Evolutionary conservation across 2,329 filamentous ascomycete species (phyloP), one percentile per base, ranked within the genome.

Genomic region (Fusarium tjaetaba): DNA sequence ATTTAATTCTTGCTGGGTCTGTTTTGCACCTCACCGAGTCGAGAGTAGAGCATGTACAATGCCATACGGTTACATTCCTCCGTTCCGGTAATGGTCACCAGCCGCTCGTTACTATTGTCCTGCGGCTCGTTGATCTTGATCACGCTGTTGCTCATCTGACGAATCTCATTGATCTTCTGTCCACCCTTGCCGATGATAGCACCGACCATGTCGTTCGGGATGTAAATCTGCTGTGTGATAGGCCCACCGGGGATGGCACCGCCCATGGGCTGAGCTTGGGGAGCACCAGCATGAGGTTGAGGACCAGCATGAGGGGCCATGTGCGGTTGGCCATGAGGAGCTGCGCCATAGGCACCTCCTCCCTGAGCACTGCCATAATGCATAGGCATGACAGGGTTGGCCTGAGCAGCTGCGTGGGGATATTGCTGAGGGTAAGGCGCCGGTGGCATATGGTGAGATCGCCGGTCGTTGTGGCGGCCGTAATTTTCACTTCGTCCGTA

Each of bases 91-190:
- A 99, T 97, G 22, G 96, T 99, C 65, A 99, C 96, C 68, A 99
- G 87, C 72, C 96, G 92, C 86, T 99, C 96, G 80, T 98, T 99
- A 88, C 94, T 98, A 85, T 97, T 98, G 83, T 98, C 96, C 82
- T 98, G 96, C 3, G 96, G 96, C 82, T 99, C 96, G 82, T 99
- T 98, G 88, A 99, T 99, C 88, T 99, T 99, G 84, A 99, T 98
- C 52, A 99, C 95, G 85, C 96, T 98, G 77, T 96, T 96, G 82
- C 94, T 97, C 78, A 99, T 91, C 82, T 98, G 95, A 77, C 96
- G 92, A 75, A 99, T 99, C 85, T 99, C 96, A 81, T 99, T 99
- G 88, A 99, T 99, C 89, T 99, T 99, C 63, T 95, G 94, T 74
- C 96, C 96, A 71, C 96, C 96, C 86, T 99, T 99, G 80, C 96